These are phyloP conservation scores for Heimioporus sp. DNA, from an alignment of 768 basidiomycete genomes.

Conservation along the genomic window DNA sequence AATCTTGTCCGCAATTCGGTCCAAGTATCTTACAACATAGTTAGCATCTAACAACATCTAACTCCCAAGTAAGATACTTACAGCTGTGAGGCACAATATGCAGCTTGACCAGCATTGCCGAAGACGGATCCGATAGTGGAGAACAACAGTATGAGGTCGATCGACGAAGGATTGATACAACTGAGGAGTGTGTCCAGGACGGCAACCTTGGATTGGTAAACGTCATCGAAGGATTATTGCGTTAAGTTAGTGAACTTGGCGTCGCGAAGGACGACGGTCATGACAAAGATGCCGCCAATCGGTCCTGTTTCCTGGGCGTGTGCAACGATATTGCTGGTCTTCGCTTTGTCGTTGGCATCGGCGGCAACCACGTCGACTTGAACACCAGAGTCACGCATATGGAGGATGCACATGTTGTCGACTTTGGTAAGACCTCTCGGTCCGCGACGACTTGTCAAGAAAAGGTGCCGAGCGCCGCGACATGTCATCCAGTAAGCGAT, in stretches of 20 bases:
- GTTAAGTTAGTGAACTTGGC: conserved; percentile 33
- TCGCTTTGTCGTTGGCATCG: conserved; percentile 20
- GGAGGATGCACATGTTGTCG: conserved; percentile 29
- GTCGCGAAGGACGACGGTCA: conserved; percentile 35
- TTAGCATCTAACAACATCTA: conserved; percentile 4
- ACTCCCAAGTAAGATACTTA: not conserved
- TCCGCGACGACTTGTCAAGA: conserved; percentile 29
- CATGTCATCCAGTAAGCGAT: conserved; percentile 34
- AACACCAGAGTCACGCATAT: conserved; percentile 21
- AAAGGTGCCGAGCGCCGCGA: conserved; percentile 31
- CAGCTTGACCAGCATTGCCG: conserved; percentile 26
- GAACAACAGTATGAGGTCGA: conserved; percentile 35
- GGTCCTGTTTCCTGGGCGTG: conserved; percentile 21
- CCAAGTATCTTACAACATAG: conserved; percentile 24
- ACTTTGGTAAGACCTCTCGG: conserved; percentile 14
- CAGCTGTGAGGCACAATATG: conserved; percentile 24
- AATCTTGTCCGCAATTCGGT: conserved; percentile 28
- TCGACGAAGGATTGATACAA: conserved; percentile 12
- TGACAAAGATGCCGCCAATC: conserved; percentile 33
- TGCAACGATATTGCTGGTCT: conserved; percentile 24
- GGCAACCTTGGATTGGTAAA: conserved; percentile 22
- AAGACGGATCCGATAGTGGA: conserved; percentile 35
- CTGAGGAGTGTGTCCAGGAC: conserved; percentile 16
- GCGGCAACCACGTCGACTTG: conserved; percentile 28
- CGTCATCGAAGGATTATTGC: conserved; percentile 28